phyloP scores from a whole-genome alignment of 495 filamentous ascomycete genomes.

The Penicillium angulare region DNA sequence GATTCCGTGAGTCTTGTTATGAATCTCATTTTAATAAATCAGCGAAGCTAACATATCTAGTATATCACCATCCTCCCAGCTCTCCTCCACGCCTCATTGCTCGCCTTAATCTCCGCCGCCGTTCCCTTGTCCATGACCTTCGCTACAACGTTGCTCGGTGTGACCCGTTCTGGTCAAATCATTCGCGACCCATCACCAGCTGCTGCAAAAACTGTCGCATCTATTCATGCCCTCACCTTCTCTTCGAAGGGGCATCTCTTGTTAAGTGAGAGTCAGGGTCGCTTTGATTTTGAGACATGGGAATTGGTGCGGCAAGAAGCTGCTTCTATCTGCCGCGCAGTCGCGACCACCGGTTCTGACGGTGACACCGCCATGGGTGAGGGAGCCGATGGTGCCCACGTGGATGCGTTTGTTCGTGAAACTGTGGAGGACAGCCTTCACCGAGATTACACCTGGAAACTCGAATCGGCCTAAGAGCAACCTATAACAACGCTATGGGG shows the following conservation, averaged over 20 bases:
- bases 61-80: slow-evolving; percentile 72
- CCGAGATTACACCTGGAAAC: slow-evolving; percentile 41
- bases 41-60: slow-evolving; percentile 41
- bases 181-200: slow-evolving; percentile 54
- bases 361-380: slow-evolving; percentile 45
- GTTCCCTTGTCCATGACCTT: slow-evolving; percentile 71
- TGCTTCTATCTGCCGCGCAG: slow-evolving; percentile 58
- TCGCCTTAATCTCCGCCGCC: slow-evolving; percentile 73
- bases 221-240: slow-evolving; percentile 76
- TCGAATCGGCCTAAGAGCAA: slow-evolving; percentile 39
- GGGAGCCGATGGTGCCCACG: slow-evolving; percentile 32
- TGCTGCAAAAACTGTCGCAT: slow-evolving; percentile 56
- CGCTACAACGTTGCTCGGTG: slow-evolving; percentile 60
- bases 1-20: slow-evolving; percentile 55
- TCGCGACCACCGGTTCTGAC: slow-evolving; percentile 32
- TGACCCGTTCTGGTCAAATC: slow-evolving; percentile 51
- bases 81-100: slow-evolving; percentile 67
- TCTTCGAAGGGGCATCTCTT: slow-evolving; percentile 72
- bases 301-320: slow-evolving; percentile 65
- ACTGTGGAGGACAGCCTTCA: slow-evolving; percentile 52
- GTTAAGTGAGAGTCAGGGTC: slow-evolving; percentile 77
- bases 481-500: too few species aligned
- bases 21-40: neutral
- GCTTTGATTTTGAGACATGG: slow-evolving; percentile 76
- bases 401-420: slow-evolving; percentile 63